Percentiles rank a stretch among this genome's conserved stretches.
Conservation (phyloP, 768 basidiomycete genomes). For the Grammothele lineata region DNA sequence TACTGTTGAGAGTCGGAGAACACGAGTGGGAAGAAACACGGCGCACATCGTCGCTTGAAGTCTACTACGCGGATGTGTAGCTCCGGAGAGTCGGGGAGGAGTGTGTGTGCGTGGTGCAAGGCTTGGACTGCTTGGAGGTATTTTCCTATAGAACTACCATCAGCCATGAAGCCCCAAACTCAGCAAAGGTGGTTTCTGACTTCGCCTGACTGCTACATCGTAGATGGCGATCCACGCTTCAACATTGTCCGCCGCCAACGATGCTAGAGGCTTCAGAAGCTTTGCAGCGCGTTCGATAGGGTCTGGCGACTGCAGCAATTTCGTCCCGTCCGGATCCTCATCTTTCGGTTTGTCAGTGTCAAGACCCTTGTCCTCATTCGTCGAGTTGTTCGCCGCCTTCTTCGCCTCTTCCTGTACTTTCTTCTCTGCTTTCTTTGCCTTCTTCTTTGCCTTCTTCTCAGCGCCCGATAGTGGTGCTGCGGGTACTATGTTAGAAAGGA, state of each 20-base stretch:
- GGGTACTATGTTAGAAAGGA: no score
- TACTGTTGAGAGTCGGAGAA: no score
- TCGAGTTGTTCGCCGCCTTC: conserved; percentile 45
- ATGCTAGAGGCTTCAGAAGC: conserved; percentile 58
- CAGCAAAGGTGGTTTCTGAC: conserved; percentile 35
- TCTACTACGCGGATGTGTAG: conserved; percentile 71
- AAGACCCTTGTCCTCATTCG: conserved; percentile 68
- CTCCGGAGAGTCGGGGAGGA: conserved; percentile 57
- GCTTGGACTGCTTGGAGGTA: conserved; percentile 74
- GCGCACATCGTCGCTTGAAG: conserved; percentile 51
- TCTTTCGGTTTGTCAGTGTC: conserved; percentile 56
- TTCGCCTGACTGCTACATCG: conserved; percentile 78
- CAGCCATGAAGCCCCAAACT: background rate
- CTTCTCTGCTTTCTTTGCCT: conserved; percentile 75
- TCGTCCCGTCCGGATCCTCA: conserved; percentile 80
- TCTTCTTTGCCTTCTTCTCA: conserved; percentile 82
- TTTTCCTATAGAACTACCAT: conserved; percentile 64
- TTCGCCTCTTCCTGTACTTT: conserved; percentile 66
- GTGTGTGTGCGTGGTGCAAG: conserved; percentile 48
- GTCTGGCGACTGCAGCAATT: conserved; percentile 57
- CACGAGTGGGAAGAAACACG: no score
- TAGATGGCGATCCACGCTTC: conserved; percentile 73
- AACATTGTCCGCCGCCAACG: conserved; percentile 46
- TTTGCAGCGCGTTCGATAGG: conserved; percentile 75
- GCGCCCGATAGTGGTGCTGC: conserved; percentile 48